A percentile compares a stretch with the other conserved stretches of the same genome.
These are phyloP conservation scores for Naematelia encephala DNA, from an alignment of 768 basidiomycete species.

Conservation along the genomic window DNA sequence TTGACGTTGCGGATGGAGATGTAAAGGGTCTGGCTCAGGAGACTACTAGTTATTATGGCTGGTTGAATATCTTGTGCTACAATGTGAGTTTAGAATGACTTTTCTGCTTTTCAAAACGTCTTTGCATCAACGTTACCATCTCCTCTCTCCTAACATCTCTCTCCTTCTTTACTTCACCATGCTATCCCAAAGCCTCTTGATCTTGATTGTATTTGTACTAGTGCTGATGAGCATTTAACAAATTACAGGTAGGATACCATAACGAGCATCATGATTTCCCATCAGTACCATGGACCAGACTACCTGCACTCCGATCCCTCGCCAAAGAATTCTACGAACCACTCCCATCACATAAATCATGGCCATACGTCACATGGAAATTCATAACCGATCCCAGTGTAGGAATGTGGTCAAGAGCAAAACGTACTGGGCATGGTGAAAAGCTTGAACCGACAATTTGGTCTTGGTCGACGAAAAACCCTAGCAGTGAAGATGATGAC, in stretches of 20 bases:
- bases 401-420: constrained; percentile 83
- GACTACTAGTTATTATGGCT: constrained; percentile 95
- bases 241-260: constrained; percentile 83
- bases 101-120: constrained; percentile 7
- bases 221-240: constrained; percentile 1
- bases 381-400: constrained; percentile 89
- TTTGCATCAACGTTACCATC: neutral
- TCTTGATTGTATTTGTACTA: neutral
- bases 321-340: constrained; percentile 90
- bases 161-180: neutral
- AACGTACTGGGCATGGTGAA: constrained; percentile 55
- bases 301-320: constrained; percentile 73
- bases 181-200: neutral
- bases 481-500: neutral
- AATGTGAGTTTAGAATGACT: constrained; percentile 68
- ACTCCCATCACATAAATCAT: constrained; percentile 80
- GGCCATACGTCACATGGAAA: constrained; percentile 91
- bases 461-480: constrained; percentile 18
- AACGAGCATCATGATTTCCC: constrained; percentile 99
- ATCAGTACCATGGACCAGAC: constrained; percentile 88
- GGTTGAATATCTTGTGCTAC: constrained; percentile 82
- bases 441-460: constrained; percentile 46
- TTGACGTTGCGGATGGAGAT: constrained; percentile 21
- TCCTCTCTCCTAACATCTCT: neutral
- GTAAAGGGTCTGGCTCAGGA: constrained; percentile 67